Percentiles rank a stretch among this genome's conserved stretches.
Evolutionary conservation across 139 green algal genomes (phyloP).

Genomic region (Picocystis salinarum): DNA sequence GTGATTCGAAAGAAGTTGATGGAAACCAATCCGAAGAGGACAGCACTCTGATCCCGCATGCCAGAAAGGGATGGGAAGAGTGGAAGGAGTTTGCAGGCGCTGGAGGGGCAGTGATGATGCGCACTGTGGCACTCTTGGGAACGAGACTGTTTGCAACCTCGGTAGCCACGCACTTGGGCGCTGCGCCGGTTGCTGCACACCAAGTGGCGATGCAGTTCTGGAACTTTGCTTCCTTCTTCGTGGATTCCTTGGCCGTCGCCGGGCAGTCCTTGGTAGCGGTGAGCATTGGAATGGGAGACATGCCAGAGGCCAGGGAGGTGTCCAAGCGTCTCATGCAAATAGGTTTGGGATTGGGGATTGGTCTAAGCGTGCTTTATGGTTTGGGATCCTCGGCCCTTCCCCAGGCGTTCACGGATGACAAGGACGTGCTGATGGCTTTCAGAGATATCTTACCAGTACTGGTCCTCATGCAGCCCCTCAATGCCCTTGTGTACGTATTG

Average conservation of each 20-base stretch:
- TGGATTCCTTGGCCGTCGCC: slow-evolving; percentile 46
- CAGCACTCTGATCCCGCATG: too few species aligned
- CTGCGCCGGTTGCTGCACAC: slow-evolving; percentile 34
- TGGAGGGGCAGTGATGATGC: slow-evolving; percentile 31
- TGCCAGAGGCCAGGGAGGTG: slow-evolving; percentile 15
- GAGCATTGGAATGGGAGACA: slow-evolving; percentile 12
- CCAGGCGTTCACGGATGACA: slow-evolving; percentile 7
- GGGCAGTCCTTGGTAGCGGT: slow-evolving; percentile 47
- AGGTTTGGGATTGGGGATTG: slow-evolving; percentile 19
- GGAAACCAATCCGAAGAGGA: background rate
- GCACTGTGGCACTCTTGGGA: slow-evolving; percentile 37
- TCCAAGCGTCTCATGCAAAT: slow-evolving; percentile 35
- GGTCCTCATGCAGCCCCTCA: slow-evolving; percentile 41
- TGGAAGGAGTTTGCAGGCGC: too few species aligned
- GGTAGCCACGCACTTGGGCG: slow-evolving; percentile 36
- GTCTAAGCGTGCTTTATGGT: slow-evolving; percentile 1
- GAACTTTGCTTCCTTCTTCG: slow-evolving; percentile 35
- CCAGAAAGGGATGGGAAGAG: too few species aligned
- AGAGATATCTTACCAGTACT: slow-evolving; percentile 33
- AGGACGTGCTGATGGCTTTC: slow-evolving; percentile 8
- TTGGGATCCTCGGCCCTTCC: slow-evolving; percentile 2
- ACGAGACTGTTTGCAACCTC: slow-evolving; percentile 18
- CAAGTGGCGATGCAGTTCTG: slow-evolving; percentile 52
- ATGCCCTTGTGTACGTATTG: slow-evolving; percentile 44
- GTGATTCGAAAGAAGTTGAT: background rate